Base-by-base conservation (phyloP, 106 monocot genomes). In the Hemerocallis citrina region DNA sequence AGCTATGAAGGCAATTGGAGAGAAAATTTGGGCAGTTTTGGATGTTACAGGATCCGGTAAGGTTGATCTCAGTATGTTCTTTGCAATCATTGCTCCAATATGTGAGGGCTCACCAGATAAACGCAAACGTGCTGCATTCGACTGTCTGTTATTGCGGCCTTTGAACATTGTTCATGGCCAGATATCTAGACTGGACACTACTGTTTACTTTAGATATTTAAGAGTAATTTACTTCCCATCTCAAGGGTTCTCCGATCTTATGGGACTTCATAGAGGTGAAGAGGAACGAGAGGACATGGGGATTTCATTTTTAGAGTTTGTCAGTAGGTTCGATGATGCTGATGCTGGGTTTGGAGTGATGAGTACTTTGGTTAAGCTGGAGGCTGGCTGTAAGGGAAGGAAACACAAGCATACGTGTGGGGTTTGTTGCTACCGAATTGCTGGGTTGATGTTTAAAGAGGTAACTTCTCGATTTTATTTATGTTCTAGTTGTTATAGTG, bases 401-500 rank as follows among this genome's bases (percentile, higher is more conserved):
- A 14, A 59, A 9, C 14, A 59, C 32, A 51, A 21, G 25, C 33
- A 52, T 21, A 28, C 34, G 7, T 76, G 76, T 47, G 19, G 42
- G 10, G 70, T 52, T 57, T 76, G 76, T 58, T 2, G 15, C 42
- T 76, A 65, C 21, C 17, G 65, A 22, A 59, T 69, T 40, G 13
- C 17, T 33, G 70, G 69, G 1, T 44, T 76, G 46, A 65, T 65
- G 59, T 76, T 76, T 29, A 64, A 59, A 57, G 76, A 76, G 55
- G 59, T 14, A 3, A 34, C 64, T 4, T 48, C 57, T 2, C n/a
- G 33, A 24, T 76, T 76, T 46, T 52, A 19, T 38, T 16, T 76
- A 14, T 76, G 76, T 34, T 23, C 76, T 0, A 65, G 51, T 43
- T 76, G 76, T 59, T 76, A 76, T 17, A 59, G 69, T 43, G 76